Evolutionary conservation across 2,329 filamentous ascomycete species (phyloP).

Genomic region (Epichloe sp.): DNA sequence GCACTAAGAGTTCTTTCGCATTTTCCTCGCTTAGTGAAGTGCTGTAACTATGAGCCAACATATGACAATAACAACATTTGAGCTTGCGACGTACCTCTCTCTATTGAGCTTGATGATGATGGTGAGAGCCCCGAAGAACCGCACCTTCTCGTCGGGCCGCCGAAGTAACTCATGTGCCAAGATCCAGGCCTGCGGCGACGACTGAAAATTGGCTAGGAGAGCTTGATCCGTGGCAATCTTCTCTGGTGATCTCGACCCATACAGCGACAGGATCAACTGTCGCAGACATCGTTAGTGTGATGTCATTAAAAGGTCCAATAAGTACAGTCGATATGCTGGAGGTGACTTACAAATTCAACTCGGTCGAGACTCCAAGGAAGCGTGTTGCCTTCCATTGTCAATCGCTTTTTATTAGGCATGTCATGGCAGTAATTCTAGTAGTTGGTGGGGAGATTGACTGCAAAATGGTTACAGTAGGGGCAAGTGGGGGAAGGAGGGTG

Average conservation of each 20-base stretch:
- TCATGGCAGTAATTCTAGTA: slow-evolving; percentile 2
- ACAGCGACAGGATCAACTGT: slow-evolving; percentile 38
- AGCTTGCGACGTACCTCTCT: slow-evolving; percentile 46
- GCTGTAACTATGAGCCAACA: slow-evolving; percentile 16
- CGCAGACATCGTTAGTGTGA: slow-evolving; percentile 6
- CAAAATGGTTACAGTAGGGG: background rate
- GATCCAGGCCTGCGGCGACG: slow-evolving; percentile 71
- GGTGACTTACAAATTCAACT: slow-evolving; percentile 13
- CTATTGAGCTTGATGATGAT: slow-evolving; percentile 90
- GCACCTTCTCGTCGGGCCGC: slow-evolving; percentile 58
- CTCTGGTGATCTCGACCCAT: slow-evolving; percentile 36
- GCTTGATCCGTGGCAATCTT: slow-evolving; percentile 47
- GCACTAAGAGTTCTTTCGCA: slow-evolving; percentile 44
- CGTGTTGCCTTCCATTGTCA: slow-evolving; percentile 9
- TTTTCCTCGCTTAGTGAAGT: slow-evolving; percentile 42
- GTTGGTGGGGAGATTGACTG: background rate
- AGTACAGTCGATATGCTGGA: background rate
- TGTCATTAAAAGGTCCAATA: background rate
- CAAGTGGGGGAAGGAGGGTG: background rate
- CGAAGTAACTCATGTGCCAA: slow-evolving; percentile 65
- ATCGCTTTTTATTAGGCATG: background rate
- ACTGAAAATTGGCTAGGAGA: slow-evolving; percentile 65
- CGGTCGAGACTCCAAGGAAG: slow-evolving; percentile 11
- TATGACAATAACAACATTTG: slow-evolving; percentile 16
- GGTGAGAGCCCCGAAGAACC: slow-evolving; percentile 87